Conservation (phyloP, 2,329 filamentous ascomycete genomes). For the Sporothrix brasiliensis region DNA sequence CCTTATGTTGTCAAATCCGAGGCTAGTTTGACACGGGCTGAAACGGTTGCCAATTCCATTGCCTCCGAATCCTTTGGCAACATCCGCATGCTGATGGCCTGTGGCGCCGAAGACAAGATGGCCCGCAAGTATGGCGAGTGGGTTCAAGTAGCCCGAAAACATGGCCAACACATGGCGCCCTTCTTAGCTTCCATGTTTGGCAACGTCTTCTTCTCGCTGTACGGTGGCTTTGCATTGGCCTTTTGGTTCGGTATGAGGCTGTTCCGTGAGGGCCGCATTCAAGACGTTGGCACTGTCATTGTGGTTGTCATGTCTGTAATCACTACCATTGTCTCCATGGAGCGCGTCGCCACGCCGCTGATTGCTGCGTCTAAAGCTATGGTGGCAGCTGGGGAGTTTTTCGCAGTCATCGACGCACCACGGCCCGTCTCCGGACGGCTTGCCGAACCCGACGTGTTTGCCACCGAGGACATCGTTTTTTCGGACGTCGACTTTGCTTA, state of each 20-base stretch:
- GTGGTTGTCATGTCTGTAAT: slow-evolving; percentile 62
- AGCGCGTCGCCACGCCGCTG: slow-evolving; percentile 60
- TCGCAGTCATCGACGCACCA: slow-evolving; percentile 56
- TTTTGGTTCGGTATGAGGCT: slow-evolving; percentile 66
- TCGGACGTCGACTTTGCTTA: slow-evolving; percentile 72
- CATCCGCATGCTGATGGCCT: slow-evolving; percentile 65
- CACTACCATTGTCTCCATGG: slow-evolving; percentile 59
- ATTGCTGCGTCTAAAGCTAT: slow-evolving; percentile 62
- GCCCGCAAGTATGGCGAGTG: slow-evolving; percentile 57
- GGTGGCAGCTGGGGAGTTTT: slow-evolving; percentile 62
- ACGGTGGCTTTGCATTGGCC: slow-evolving; percentile 57
- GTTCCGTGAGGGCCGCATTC: slow-evolving; percentile 51
- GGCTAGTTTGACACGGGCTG: slow-evolving; percentile 52
- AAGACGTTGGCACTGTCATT: slow-evolving; percentile 57
- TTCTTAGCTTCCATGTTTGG: slow-evolving; percentile 57
- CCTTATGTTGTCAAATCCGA: slow-evolving; percentile 61
- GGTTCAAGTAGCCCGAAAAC: slow-evolving; percentile 57
- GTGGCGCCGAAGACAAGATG: slow-evolving; percentile 61
- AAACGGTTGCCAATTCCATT: slow-evolving; percentile 60
- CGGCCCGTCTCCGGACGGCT: slow-evolving; percentile 48
- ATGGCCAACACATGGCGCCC: slow-evolving; percentile 55
- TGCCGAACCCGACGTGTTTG: slow-evolving; percentile 54
- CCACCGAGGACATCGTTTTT: slow-evolving; percentile 60
- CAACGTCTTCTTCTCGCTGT: slow-evolving; percentile 59
- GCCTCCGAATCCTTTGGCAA: slow-evolving; percentile 64